Evolutionary conservation across 1,284 basidiomycete genomes (phyloP), one percentile per base, ranked within the genome.

Genomic region (Butyriboletus appendiculatus): DNA sequence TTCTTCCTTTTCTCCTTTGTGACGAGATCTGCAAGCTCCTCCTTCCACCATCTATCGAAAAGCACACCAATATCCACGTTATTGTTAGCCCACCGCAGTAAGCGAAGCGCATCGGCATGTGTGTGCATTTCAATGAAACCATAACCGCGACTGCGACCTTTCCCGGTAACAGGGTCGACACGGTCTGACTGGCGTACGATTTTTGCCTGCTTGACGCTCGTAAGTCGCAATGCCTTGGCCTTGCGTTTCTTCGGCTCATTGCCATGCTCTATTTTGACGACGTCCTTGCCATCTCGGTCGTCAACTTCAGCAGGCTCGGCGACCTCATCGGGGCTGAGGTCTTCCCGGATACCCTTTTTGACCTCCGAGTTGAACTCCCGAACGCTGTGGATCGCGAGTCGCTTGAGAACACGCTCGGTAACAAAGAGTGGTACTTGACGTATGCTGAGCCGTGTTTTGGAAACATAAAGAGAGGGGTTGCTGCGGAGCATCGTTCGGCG

Each of bases 401-500:
- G 86, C 72, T 96, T 97, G 54, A 99, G 78, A 63, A 90, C 84
- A 47, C 91, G 87, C 66, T 99, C 95, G 0, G 92, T 92, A 3
- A 88, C 94, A 68, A 91, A 97, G 0, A 92, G 76, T 0, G 96
- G 96, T 20, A 99, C 81, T 67, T 98, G 94, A 5, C 96, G 91
- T 49, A 99, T 82, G 52, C 92, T 94, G 32, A 99, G 83, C 58
- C 97, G 92, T 0, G 94, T 98, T 69, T 90, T 91, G 35, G 94
- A 96, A 62, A 99, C 90, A 74, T 91, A 99, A 5, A 99, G 79
- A 1, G 92, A 90, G 0, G 97, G 96, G 71, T 99, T 99, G 8
- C 88, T 88, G 56, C 90, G 88, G 45, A 98, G 81, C 22, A 95
- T 81, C 11, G 81, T 76, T 53, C 88, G 81, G 24, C 96, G 88